phyloP scores from a whole-genome alignment of 164 flowering plant genomes.

The Taxillus chinensis region DNA sequence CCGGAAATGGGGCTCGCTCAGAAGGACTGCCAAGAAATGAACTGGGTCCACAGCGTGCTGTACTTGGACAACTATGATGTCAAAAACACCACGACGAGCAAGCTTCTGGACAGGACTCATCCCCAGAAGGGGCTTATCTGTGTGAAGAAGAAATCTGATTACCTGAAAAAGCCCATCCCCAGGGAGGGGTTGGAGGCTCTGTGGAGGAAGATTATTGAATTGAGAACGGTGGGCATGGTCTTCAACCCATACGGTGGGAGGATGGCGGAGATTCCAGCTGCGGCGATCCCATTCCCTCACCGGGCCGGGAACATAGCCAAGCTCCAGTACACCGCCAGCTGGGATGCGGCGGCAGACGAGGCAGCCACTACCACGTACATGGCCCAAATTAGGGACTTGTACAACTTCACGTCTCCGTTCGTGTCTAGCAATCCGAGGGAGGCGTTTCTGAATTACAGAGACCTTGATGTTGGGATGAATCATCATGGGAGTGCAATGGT shows the following conservation, averaged over 20 bases:
- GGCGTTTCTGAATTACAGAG: slow-evolving; percentile 34
- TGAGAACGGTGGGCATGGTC: slow-evolving; percentile 22
- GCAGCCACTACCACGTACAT: slow-evolving; percentile 8
- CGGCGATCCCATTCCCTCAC: slow-evolving; percentile 34
- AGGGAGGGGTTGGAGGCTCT: slow-evolving; percentile 14
- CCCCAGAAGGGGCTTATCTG: slow-evolving; percentile 13
- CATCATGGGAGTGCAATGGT: slow-evolving; percentile 13
- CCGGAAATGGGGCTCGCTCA: slow-evolving; percentile 25
- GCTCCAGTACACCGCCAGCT: slow-evolving; percentile 28
- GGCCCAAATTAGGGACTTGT: slow-evolving; percentile 12
- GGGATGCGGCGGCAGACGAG: slow-evolving; percentile 19
- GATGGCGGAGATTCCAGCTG: slow-evolving; percentile 21
- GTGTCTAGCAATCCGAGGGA: slow-evolving; percentile 37
- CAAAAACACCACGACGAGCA: slow-evolving; percentile 8
- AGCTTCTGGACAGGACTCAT: slow-evolving; percentile 14
- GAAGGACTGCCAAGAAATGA: slow-evolving; percentile 20
- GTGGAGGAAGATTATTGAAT: slow-evolving; percentile 18
- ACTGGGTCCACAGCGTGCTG: slow-evolving; percentile 28
- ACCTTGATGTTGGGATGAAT: slow-evolving; percentile 31
- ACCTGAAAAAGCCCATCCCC: slow-evolving; percentile 27
- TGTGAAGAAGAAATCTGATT: slow-evolving; percentile 39
- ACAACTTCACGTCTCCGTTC: slow-evolving; percentile 27
- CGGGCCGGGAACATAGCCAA: slow-evolving; percentile 33
- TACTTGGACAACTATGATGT: slow-evolving; percentile 23
- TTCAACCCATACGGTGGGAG: slow-evolving; percentile 36